These are phyloP conservation scores for Coemansia sp. DNA, from an alignment of 192 early-diverging fungal genomes.

Conservation along the genomic window DNA sequence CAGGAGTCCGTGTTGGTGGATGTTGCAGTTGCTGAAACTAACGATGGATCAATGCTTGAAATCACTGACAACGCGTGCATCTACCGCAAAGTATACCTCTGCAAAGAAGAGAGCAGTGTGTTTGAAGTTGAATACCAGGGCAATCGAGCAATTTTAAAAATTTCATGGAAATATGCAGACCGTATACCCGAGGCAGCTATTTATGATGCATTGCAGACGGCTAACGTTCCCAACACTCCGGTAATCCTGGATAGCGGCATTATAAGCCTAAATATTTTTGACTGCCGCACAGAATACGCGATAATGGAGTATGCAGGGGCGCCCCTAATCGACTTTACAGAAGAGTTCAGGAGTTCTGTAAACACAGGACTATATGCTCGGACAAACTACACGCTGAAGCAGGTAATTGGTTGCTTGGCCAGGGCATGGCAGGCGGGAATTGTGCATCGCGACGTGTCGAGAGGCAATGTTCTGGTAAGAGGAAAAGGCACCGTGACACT, in stretches of 20 bases:
- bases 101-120: too few relatives aligned
- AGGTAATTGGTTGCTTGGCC: background rate
- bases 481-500: background rate
- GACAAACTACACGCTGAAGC: background rate
- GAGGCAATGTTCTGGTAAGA: background rate
- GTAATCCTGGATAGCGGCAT: background rate
- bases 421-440: background rate
- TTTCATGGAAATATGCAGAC: background rate
- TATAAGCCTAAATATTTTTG: background rate
- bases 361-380: background rate
- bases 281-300: background rate
- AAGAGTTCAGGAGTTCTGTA: background rate
- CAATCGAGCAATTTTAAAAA: background rate
- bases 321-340: background rate
- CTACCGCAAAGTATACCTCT: too few relatives aligned
- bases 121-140: too few relatives aligned
- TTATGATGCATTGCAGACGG: constrained; percentile 1
- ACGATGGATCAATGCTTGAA: too few relatives aligned
- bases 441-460: background rate
- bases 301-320: background rate
- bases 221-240: background rate
- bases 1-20: too few relatives aligned
- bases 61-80: too few relatives aligned
- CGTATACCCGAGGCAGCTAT: background rate
- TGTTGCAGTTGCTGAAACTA: too few relatives aligned